Conservation (phyloP, 441 rosid genomes). For the Viola pubescens region DNA sequence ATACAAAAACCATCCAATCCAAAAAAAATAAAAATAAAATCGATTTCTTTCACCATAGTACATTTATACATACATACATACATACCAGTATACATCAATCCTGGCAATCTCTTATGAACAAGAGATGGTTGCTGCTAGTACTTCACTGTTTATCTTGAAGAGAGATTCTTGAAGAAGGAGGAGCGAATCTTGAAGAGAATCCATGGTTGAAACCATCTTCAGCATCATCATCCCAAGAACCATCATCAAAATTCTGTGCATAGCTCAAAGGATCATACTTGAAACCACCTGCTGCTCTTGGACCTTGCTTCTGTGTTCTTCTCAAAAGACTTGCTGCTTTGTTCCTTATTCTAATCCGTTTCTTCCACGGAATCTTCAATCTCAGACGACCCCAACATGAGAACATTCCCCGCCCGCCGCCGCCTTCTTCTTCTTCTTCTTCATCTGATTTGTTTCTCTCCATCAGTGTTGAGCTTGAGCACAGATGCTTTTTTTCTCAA, state of each 20-base stretch:
- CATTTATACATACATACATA: too few relatives aligned
- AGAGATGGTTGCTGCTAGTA: slow-evolving; percentile 13
- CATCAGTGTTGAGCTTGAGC: not conserved
- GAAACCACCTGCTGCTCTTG: slow-evolving; percentile 34
- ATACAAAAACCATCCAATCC: not conserved
- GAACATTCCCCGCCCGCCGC: not conserved
- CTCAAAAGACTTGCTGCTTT: slow-evolving; percentile 18
- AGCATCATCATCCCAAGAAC: slow-evolving; percentile 29
- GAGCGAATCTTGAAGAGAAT: slow-evolving; percentile 41
- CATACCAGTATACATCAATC: not conserved
- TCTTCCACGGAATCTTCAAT: slow-evolving; percentile 46
- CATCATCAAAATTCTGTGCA: slow-evolving; percentile 56
- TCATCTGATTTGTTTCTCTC: slow-evolving; percentile 11
- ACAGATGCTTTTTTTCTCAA: too few relatives aligned
- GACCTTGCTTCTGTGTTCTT: slow-evolving; percentile 18
- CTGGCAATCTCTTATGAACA: not conserved
- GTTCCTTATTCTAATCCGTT: slow-evolving; percentile 15
- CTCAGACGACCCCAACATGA: slow-evolving; percentile 38
- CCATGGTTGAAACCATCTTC: slow-evolving; percentile 23
- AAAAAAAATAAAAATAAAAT: too few relatives aligned
- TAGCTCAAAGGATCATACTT: slow-evolving; percentile 51
- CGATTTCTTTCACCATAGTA: not conserved
- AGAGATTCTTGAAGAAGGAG: slow-evolving; percentile 20
- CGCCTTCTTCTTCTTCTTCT: slow-evolving; percentile 1
- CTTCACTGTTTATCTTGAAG: slow-evolving; percentile 3